Evolutionary conservation across 2,329 filamentous ascomycete genomes (phyloP), one percentile per base, ranked within the genome.

Genomic region (Colletotrichum phormii): DNA sequence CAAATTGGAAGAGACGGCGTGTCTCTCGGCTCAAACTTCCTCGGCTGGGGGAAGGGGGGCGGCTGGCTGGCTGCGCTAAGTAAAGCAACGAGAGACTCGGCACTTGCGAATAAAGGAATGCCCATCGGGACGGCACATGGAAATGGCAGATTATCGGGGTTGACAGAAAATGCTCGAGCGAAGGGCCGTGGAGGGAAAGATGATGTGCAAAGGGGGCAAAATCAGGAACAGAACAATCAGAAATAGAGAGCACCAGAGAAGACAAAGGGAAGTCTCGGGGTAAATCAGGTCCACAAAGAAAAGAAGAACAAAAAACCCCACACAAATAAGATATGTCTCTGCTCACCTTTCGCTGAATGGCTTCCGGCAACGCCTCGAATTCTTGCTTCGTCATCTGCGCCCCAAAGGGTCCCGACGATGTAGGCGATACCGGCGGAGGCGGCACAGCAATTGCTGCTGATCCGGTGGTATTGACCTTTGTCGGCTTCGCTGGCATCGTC

Each of bases 341-440:
- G 83, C 88, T 84, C 81, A 90, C 89, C 83, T 90, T 90, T 80
- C 88, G 84, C 77, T 87, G 84, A 65, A 90, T 84, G 18, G 87
- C 87, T 29, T 86, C 86, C 24, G 89, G 89, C 12, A 90, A 81
- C 53, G 85, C 84, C 75, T 89, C 86, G 72, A 89, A 89, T 64
- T 84, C 82, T 37, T 82, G 78, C 72, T 76, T 82, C 1, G 83
- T 83, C 75, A 83, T 81, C 26, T 73, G 75, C 60, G 74, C 76
- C 35, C 70, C 70, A 29, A 69, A 60, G 12, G 53, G 69, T 9
- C 58, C 64, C 26, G 79, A 78, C 61, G 78, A 42, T 15, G 37
- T 15, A 42, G 37, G 74, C n/a, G 70, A 72, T 9, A 60, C 65
- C 13, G 65, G 59, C 69, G 69, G 59, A 11, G 66, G 59, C 53